These are phyloP conservation scores for Microascus cirrosus DNA, from an alignment of 2,329 filamentous ascomycete species.

Conservation along the genomic window DNA sequence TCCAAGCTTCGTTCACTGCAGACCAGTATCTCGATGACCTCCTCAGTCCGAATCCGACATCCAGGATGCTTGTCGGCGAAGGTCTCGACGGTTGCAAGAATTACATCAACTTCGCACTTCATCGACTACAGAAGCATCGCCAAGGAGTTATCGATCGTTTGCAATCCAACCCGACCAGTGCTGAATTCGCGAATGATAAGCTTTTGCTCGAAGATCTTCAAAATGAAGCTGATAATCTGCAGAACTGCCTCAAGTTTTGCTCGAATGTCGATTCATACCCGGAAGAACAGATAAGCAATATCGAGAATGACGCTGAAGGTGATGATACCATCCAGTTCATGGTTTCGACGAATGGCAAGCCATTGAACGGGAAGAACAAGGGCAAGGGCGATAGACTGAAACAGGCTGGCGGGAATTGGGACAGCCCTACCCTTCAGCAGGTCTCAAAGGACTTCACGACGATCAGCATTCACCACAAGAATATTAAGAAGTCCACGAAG, in stretches of 20 bases:
- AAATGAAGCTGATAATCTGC: neutral
- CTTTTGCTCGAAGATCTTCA: neutral
- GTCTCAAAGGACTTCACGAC: neutral
- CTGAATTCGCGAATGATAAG: neutral
- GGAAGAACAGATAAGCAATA: constrained; percentile 8
- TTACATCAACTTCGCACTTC: neutral
- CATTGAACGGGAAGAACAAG: constrained; percentile 7
- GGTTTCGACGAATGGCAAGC: constrained; percentile 9
- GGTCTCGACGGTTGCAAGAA: neutral
- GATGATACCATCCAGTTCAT: constrained; percentile 8
- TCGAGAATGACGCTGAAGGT: constrained; percentile 9
- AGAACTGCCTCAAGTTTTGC: neutral
- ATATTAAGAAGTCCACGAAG: neutral
- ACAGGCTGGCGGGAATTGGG: constrained; percentile 6
- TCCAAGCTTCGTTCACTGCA: constrained; percentile 6
- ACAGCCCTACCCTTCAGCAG: neutral
- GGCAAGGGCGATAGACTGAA: constrained; percentile 7
- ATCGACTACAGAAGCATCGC: neutral
- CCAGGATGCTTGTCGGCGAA: neutral
- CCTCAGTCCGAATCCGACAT: neutral
- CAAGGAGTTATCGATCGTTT: neutral
- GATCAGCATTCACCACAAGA: neutral
- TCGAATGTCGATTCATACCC: neutral
- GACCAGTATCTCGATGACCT: neutral
- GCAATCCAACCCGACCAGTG: neutral